Percentiles rank a stretch among this genome's conserved stretches.
phyloP scores from a whole-genome alignment of 176 grass and related monocot species.

The Stipa capillata region DNA sequence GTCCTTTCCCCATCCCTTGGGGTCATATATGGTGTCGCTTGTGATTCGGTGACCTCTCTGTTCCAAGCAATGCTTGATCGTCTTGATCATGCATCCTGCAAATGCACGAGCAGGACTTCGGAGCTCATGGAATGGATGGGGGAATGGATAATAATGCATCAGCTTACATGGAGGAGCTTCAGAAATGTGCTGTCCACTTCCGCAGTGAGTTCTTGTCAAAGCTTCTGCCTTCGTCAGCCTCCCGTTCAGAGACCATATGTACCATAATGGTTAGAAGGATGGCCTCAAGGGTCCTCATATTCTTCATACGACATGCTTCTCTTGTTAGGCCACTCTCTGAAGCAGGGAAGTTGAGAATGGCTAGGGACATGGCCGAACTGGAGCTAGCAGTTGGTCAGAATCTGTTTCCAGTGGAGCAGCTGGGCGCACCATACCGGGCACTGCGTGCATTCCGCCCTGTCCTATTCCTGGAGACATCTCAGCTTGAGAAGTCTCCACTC shows the following conservation, averaged over 20 bases:
- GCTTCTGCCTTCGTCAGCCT: constrained; percentile 74
- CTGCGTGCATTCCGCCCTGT: constrained; percentile 82
- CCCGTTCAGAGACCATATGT: constrained; percentile 85
- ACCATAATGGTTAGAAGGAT: constrained; percentile 87
- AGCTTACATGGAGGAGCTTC: constrained; percentile 96
- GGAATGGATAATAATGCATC: constrained; percentile 74
- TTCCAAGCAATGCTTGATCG: constrained; percentile 84
- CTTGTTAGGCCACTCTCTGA: constrained; percentile 96
- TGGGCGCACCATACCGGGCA: constrained; percentile 79
- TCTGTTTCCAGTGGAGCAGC: constrained; percentile 95
- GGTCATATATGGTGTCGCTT: constrained; percentile 72
- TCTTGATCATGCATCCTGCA: constrained; percentile 74
- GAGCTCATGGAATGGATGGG: constrained; percentile 43
- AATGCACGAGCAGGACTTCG: constrained; percentile 90
- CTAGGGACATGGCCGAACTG: constrained; percentile 96
- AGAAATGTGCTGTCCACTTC: constrained; percentile 79
- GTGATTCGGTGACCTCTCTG: constrained; percentile 77
- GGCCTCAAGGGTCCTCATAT: constrained; percentile 88
- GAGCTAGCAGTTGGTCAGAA: constrained; percentile 91
- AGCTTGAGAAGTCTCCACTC: constrained; percentile 63
- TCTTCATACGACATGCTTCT: constrained; percentile 95
- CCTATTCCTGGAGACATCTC: constrained; percentile 90
- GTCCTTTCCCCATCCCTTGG: constrained; percentile 68
- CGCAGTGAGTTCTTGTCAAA: constrained; percentile 87
- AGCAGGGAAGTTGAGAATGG: constrained; percentile 89